Evolutionary conservation across 257 asterid species (phyloP), one percentile per base, ranked within the genome.

Genomic region (Coffea eugenioides): DNA sequence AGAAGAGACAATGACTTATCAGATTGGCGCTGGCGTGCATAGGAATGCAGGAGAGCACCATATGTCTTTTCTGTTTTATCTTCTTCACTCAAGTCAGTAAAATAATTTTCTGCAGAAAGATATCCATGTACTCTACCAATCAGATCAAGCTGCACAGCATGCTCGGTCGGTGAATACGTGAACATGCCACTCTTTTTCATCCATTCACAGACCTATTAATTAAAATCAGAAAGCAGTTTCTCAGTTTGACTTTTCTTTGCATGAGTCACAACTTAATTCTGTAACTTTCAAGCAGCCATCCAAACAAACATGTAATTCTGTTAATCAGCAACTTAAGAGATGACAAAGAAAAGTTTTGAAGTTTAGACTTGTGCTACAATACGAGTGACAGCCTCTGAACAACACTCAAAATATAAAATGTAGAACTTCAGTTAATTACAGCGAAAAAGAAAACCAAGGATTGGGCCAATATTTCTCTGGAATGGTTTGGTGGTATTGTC

Each of bases 31-130:
- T 90, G 91, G 21, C 92, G 90, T 69, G 82, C 93, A 73, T 91
- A 94, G 75, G 97, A 92, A 86, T 94, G 98, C 78, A 94, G 88
- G 45, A 94, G 94, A 71, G 98, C 98, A 80, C 97, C 97, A 61
- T 87, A 89, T 62, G 89, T 90, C 78, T 90, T 94, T 0, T 79
- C 90, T 20, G 87, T 90, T 86, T 87, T 92, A 54, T 90, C 93
- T 82, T 88, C 81, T 80, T 90, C 91, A 7, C 68, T 77, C 92
- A 92, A 88, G 85, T 85, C 74, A 80, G 77, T 80, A 84, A 92
- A 94, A 84, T 91, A 94, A 80, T 31, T 84, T 88, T 94, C 98
- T 13, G 97, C 98, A 3, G 86, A 80, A 59, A 64, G 25, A 77
- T 82, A 75, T 61, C 98, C 97, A 15, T 88, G 96, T 67, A 91